Evolutionary conservation across 805 yeast species (phyloP), one percentile per base, ranked within the genome.

Genomic region (Brettanomyces sp.): DNA sequence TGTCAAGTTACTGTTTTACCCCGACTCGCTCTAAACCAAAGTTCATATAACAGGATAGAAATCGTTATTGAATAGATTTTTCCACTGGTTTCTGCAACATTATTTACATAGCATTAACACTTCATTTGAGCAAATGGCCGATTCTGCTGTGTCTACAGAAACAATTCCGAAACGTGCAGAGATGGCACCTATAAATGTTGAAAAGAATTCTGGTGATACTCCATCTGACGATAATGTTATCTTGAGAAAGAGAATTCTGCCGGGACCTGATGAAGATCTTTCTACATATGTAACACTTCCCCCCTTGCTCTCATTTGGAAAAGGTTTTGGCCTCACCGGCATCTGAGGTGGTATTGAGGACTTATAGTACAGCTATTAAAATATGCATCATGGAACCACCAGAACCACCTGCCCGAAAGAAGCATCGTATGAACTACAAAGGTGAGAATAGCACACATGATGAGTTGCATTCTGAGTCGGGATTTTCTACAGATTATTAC

Each of bases 301-400:
- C 22, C 68, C 80, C n/a, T 0, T 78, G 84, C 57, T 57, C 64
- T 8, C 84, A 78, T 56, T 59, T 78, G 38, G 55, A 57, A 14
- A 66, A 72, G 46, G 78, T 76, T 5, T 59, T 78, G 39, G 66
- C 64, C 11, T 69, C 80, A 25, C 67, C 67, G 42, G 79, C 81
- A 8, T 64, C 63, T 43, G 76, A 73, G 3, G 70, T 70, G 13
- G 77, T 77, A 7, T 55, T 74, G 49, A 62, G 63, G 45, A 75
- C 80, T 1, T 78, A 77, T 54, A 63, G 65, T 41, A 75, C 76
- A 47, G 81, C 77, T 2, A 69, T 76, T 47, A 72, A 68, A 37
- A 67, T 78, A 8, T 66, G 74, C 23, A 56, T 66, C 2, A 40
- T 65, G 36, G 52, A 55, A 18, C 52, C 56, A 4, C 48, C 45